phyloP scores from a whole-genome alignment of 495 filamentous ascomycete species.

The Penicillium steckii region DNA sequence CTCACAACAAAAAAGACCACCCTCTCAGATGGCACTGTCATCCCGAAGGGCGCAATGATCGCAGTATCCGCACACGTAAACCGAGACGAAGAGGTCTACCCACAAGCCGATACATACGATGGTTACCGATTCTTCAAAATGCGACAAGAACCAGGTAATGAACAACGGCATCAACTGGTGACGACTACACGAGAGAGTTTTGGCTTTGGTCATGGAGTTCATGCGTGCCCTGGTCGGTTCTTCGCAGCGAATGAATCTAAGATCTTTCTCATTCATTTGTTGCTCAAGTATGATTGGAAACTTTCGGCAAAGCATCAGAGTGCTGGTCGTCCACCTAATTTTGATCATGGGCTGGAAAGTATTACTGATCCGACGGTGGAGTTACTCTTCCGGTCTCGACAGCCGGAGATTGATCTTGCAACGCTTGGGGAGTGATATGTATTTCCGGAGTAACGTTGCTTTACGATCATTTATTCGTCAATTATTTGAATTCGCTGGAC shows the following conservation, averaged over 20 bases:
- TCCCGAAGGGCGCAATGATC: conserved; percentile 36
- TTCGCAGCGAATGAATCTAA: conserved; percentile 53
- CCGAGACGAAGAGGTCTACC: conserved; percentile 43
- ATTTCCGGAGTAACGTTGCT: not conserved
- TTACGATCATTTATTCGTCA: too few species aligned
- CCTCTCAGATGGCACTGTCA: conserved; percentile 34
- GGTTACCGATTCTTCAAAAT: conserved; percentile 45
- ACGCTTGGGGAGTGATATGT: conserved; percentile 19
- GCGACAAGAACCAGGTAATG: conserved; percentile 41
- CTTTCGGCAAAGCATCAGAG: conserved; percentile 24
- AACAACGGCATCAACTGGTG: conserved; percentile 44
- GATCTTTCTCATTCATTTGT: conserved; percentile 39
- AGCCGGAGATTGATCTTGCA: conserved; percentile 29
- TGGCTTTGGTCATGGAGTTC: conserved; percentile 48
- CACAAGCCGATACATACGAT: conserved; percentile 43
- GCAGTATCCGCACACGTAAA: conserved; percentile 33
- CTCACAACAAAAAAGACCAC: conserved; percentile 27
- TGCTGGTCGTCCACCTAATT: conserved; percentile 20
- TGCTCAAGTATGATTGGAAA: conserved; percentile 57
- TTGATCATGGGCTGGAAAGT: conserved; percentile 27
- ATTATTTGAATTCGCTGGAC: too few species aligned
- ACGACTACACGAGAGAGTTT: conserved; percentile 43
- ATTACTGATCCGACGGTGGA: conserved; percentile 30
- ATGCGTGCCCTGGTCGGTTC: conserved; percentile 57
- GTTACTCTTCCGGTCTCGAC: conserved; percentile 27